Evolutionary conservation across 1,284 basidiomycete species (phyloP), one percentile per base, ranked within the genome.

Genomic region (Gymnopus androsaceus): DNA sequence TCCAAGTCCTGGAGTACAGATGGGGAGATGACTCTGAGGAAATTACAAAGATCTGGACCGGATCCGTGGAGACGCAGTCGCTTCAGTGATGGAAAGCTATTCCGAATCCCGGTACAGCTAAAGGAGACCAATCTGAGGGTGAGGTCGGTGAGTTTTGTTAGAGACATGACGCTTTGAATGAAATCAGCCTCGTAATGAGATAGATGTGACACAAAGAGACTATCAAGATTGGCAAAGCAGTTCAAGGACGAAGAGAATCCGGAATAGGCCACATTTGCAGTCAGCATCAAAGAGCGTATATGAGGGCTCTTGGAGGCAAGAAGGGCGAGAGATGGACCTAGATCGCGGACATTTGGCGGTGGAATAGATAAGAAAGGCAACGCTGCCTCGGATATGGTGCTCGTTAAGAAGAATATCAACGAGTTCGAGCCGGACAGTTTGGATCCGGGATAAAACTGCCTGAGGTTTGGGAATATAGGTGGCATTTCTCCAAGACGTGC

Each of bases 401-500:
- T 47, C 8, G 45, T 47, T 30, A 33, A 33, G 17, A 47, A 47
- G 15, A 47, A 47, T 21, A 31, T 17, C 28, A 33, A 33, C 23
- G 30, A 30, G 30, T 21, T 19, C 17, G 30, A 8, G 30, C n/a
- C 11, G n/a, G 8, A 38, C 19, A 47, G 15, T 12, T 30, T 12
- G 4, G 6, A 5, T 30, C n/a, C 15, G 7, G 27, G 27, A 12
- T 9, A 15, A 6, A 47, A 21, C 27, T 11, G 8, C 19, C 15
- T n/a, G 27, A 47, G 28, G 12, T 47, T 47, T 47, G 45, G 45
- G 15, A 47, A 47, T 2, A 47, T 47, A 33, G 45, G 45, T 14
- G n/a, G 27, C 8, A 5, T 19, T 33, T 21, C 28, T 27, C 45
- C 45, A 33, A 47, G 45, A 7, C 9, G 2, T 21, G 45, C 45